phyloP scores from a whole-genome alignment of 2,329 filamentous ascomycete genomes.

The Pezizomycotina sp. region DNA sequence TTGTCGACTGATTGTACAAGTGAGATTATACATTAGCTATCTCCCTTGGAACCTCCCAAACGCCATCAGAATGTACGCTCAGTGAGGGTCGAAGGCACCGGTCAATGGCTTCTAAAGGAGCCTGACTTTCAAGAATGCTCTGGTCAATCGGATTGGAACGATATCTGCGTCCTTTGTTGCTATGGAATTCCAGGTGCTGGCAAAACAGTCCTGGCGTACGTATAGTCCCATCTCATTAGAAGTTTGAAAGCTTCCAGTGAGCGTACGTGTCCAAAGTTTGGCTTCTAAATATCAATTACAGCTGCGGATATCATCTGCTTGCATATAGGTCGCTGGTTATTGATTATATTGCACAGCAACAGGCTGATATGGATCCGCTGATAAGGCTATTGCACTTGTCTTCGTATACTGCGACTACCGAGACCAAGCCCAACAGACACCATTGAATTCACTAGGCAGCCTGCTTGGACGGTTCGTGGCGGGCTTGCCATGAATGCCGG shows the following conservation, averaged over 20 bases:
- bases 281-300: no score
- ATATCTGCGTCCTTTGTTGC: conserved; percentile 5
- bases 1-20: no score
- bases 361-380: neutral
- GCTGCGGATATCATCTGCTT: no score
- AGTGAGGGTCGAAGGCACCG: conserved; percentile 3
- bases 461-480: conserved; percentile 2
- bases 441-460: conserved; percentile 4
- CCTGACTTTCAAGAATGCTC: conserved; percentile 5
- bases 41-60: conserved; percentile 5
- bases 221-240: no score
- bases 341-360: conserved; percentile 1
- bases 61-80: conserved; percentile 3
- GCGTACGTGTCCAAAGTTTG: no score
- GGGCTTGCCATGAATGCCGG: conserved; percentile 1
- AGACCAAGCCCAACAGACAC: conserved; percentile 3
- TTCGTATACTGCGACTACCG: conserved; percentile 8
- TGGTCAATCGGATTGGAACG: conserved; percentile 3
- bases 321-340: conserved; percentile 7
- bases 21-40: conserved; percentile 7
- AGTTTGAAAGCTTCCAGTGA: no score
- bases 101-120: conserved; percentile 6
- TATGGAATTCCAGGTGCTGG: conserved; percentile 8
- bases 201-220: conserved; percentile 8
- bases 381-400: conserved; percentile 2